Percentiles rank a stretch among this genome's conserved stretches.
phyloP scores from a whole-genome alignment of 306 rosid genomes.

The Glycine soja region DNA sequence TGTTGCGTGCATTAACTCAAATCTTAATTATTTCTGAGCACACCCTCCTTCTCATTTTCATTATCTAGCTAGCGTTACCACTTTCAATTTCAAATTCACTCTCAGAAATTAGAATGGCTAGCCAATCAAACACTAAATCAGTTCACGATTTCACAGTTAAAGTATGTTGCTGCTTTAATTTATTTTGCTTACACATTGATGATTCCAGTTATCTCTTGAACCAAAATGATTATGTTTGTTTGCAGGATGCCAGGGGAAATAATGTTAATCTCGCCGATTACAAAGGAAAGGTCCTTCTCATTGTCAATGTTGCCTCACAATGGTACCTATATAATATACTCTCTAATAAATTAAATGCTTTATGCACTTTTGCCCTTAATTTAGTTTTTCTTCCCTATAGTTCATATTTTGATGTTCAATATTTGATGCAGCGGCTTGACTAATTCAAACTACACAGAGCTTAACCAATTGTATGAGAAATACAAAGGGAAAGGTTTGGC shows the following conservation, averaged over 20 bases:
- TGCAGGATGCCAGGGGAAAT: constrained; percentile 72
- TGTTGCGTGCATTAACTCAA: background rate
- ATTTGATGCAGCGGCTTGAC: constrained; percentile 77
- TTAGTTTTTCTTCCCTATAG: too few relatives aligned
- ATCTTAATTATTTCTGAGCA: too few relatives aligned
- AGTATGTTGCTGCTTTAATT: constrained; percentile 38
- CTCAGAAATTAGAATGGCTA: background rate
- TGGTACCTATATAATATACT: constrained; percentile 51
- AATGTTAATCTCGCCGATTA: constrained; percentile 71
- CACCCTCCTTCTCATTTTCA: background rate
- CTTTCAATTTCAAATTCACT: background rate
- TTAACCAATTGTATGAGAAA: constrained; percentile 70
- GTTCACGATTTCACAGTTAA: constrained; percentile 65
- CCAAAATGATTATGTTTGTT: background rate
- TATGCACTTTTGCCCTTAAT: background rate
- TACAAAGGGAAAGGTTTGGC: constrained; percentile 79
- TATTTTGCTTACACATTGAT: background rate
- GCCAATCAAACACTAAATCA: constrained; percentile 13
- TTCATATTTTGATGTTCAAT: background rate
- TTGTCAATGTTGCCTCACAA: constrained; percentile 85
- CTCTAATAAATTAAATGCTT: background rate
- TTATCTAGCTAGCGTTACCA: too few relatives aligned
- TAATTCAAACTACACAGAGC: constrained; percentile 83
- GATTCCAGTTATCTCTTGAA: background rate
- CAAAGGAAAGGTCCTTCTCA: constrained; percentile 76